Conservation (phyloP, 2,329 filamentous ascomycete genomes). For the Myriosclerotinia curreyana region DNA sequence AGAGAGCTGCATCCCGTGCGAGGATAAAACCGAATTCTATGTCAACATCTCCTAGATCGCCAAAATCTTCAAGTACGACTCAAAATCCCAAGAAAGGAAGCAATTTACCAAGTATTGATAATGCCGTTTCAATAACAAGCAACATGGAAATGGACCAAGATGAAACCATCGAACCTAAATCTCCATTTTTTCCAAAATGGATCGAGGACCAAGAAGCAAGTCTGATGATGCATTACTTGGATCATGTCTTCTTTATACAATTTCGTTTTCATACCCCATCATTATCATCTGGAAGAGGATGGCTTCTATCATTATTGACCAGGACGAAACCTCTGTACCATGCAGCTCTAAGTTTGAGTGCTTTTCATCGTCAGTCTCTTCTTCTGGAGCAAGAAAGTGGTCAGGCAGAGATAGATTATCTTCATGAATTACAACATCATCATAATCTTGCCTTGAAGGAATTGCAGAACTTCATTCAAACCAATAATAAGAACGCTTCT, state of each 20-base stretch:
- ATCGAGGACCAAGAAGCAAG: slow-evolving; percentile 25
- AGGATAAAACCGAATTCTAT: slow-evolving; percentile 3
- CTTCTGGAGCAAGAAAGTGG: slow-evolving; percentile 24
- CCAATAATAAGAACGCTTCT: not conserved
- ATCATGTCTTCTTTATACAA: slow-evolving; percentile 59
- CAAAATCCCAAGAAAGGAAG: not conserved
- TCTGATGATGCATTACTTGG: slow-evolving; percentile 57
- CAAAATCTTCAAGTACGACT: no score
- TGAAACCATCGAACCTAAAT: not conserved
- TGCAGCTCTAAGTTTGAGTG: slow-evolving; percentile 52
- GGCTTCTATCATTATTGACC: slow-evolving; percentile 56
- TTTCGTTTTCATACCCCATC: slow-evolving; percentile 60
- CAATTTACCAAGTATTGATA: not conserved
- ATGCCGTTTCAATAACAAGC: not conserved
- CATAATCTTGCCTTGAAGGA: slow-evolving; percentile 13
- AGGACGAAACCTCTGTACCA: slow-evolving; percentile 56
- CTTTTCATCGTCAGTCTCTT: slow-evolving; percentile 51
- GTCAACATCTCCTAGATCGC: not conserved
- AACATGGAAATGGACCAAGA: not conserved
- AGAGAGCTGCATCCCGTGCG: slow-evolving; percentile 17
- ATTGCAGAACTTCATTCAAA: slow-evolving; percentile 13
- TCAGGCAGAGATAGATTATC: slow-evolving; percentile 18
- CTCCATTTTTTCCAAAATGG: slow-evolving; percentile 22
- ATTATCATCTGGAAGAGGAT: slow-evolving; percentile 55
- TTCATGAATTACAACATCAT: slow-evolving; percentile 23